These are phyloP conservation scores for Agrocybe praecox DNA, from an alignment of 768 basidiomycete species.

Conservation along the genomic window DNA sequence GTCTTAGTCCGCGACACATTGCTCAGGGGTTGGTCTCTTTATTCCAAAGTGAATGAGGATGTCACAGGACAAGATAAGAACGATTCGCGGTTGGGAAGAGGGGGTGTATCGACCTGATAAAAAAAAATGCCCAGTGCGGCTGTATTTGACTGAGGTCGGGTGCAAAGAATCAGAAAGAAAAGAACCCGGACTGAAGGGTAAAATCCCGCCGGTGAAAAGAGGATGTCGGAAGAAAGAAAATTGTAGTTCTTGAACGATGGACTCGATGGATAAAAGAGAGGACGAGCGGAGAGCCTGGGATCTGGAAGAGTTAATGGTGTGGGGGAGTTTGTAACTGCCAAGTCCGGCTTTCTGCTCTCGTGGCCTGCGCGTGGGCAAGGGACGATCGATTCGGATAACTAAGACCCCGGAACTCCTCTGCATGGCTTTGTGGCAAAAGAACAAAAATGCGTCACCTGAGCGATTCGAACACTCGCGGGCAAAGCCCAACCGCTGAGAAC, in stretches of 20 bases:
- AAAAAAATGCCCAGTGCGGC: neutral
- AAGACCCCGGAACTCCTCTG: conserved; percentile 14
- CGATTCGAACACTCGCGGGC: conserved; percentile 36
- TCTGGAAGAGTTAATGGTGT: neutral
- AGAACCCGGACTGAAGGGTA: neutral
- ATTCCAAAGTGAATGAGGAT: too few relatives aligned
- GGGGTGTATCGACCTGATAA: neutral
- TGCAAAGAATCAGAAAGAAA: neutral
- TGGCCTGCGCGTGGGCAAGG: conserved; percentile 44
- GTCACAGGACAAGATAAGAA: too few relatives aligned
- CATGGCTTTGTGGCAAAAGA: neutral
- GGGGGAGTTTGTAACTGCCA: conserved; percentile 26
- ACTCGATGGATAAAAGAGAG: neutral
- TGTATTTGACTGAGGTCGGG: conserved; percentile 8
- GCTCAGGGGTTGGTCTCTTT: neutral
- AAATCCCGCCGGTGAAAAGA: too few relatives aligned
- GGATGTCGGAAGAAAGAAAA: too few relatives aligned
- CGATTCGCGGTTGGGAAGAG: neutral
- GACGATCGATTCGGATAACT: conserved; percentile 14
- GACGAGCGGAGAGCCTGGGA: conserved; percentile 24
- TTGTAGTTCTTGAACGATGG: too few relatives aligned
- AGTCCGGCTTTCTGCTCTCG: conserved; percentile 33
- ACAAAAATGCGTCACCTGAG: conserved; percentile 31
- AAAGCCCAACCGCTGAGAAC: conserved; percentile 28
- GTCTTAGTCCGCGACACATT: conserved; percentile 13